These are phyloP conservation scores for Hura crepitans DNA, from an alignment of 441 rosid species.

Conservation along the genomic window DNA sequence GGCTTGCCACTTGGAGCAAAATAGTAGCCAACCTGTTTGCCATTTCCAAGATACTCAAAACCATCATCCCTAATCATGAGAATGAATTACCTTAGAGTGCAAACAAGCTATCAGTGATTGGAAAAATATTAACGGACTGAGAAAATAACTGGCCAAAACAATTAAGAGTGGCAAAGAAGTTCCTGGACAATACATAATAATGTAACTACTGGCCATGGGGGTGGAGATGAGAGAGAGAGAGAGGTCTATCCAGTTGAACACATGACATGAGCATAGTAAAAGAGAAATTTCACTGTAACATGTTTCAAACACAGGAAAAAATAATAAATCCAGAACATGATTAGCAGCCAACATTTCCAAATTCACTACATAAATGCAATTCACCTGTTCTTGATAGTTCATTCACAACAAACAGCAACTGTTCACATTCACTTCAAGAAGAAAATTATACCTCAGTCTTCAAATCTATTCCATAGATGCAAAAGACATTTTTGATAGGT, in stretches of 20 bases:
- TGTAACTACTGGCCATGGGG: neutral
- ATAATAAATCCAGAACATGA: neutral
- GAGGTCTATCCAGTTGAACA: constrained; percentile 1
- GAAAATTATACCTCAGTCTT: constrained; percentile 77
- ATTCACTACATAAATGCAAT: neutral
- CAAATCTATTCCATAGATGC: constrained; percentile 82
- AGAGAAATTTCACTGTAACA: neutral
- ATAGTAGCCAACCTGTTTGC: constrained; percentile 82
- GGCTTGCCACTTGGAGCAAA: constrained; percentile 98
- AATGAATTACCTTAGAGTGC: constrained; percentile 17
- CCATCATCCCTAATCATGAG: constrained; percentile 27
- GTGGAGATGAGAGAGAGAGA: neutral
- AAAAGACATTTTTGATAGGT: constrained; percentile 87
- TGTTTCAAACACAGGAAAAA: constrained; percentile 15
- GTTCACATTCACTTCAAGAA: constrained; percentile 25
- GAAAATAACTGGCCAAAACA: constrained; percentile 3
- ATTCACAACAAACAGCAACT: neutral
- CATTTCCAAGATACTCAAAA: constrained; percentile 31
- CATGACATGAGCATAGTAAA: neutral
- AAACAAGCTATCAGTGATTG: constrained; percentile 11
- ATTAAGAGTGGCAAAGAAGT: constrained; percentile 13
- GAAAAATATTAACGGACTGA: constrained; percentile 6
- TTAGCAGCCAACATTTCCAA: neutral
- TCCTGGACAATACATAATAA: constrained; percentile 9
- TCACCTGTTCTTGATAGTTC: constrained; percentile 8